Evolutionary conservation across 352 stramenopile genomes (phyloP), one percentile per base, ranked within the genome.

Genomic region (Phytophthora crassamura): DNA sequence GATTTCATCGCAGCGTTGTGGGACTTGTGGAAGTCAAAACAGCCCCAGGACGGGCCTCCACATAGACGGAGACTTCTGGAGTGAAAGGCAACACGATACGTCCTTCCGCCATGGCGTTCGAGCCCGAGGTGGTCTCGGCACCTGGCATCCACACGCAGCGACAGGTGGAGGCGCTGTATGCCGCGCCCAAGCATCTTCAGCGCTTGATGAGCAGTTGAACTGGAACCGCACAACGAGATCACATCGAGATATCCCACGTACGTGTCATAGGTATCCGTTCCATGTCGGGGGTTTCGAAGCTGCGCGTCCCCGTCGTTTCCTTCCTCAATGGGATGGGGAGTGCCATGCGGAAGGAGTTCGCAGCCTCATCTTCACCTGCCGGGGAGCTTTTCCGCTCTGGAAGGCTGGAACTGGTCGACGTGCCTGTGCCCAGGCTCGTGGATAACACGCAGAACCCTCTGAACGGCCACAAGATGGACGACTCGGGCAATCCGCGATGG

Each of bases 401-500:
- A 6, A 40, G 68, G n/a, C 45, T 77, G 15, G 36, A 77, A 40
- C 20, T 80, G 18, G 42, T 77, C 35, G 72, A 80, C 30, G 16
- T 80, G 0, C 72, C 72, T 5, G 52, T 69, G 20, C 72, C 72
- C 2, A 68, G 55, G 16, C 64, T 80, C 12, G 30, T 77, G 8
- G 59, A 52, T 42, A 77, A 80, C 52, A 75, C 60, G 20, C 72
- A 73, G 42, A 58, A 78, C 58, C 72, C 61, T 3, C 62, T 75
- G 14, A 75, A 64, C 15, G 72, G 68, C 20, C 63, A 74, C 67
- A 55, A 56, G 1, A 60, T 76, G 62, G 46, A 66, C 35, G 56
- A 74, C 32, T 22, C 49, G 8, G 52, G 33, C 7, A 30, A 40
- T 20, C 70, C 61, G 4, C 54, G 15, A 35, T 83, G 75, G 75